Percentiles rank a stretch among this genome's conserved stretches.
Conservation (phyloP, 192 early-diverging fungal species). For the Podila minutissima region DNA sequence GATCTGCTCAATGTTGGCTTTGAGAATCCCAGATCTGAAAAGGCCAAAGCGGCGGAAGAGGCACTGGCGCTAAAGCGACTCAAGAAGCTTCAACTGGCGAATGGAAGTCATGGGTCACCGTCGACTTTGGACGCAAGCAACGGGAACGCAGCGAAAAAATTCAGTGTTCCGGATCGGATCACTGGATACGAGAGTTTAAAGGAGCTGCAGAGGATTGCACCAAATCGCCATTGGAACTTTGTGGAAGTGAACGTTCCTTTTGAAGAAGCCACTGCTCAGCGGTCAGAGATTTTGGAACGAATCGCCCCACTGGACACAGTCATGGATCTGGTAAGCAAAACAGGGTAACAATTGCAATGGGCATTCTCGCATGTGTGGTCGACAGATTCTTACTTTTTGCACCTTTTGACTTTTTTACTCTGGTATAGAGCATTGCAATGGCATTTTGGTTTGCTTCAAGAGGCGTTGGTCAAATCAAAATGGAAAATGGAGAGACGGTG, state of each 20-base stretch:
- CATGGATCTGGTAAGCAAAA: conserved; percentile 83
- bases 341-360: neutral
- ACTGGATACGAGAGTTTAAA: conserved; percentile 50
- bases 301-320: conserved; percentile 88
- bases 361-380: neutral
- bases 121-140: neutral
- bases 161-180: conserved; percentile 44
- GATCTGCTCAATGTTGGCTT: conserved; percentile 97
- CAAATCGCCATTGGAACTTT: conserved; percentile 87
- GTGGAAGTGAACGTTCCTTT: conserved; percentile 90
- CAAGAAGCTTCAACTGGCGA: conserved; percentile 19
- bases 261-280: conserved; percentile 64
- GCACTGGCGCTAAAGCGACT: conserved; percentile 23
- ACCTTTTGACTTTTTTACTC: too few relatives aligned
- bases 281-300: conserved; percentile 70
- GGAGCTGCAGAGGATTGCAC: conserved; percentile 68
- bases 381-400: neutral
- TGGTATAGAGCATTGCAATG: conserved; percentile 91
- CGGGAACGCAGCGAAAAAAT: conserved; percentile 7
- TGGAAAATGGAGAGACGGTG: conserved; percentile 18
- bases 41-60: conserved; percentile 53
- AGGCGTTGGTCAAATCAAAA: conserved; percentile 66
- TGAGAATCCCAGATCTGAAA: conserved; percentile 84
- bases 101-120: neutral
- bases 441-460: conserved; percentile 96